These are phyloP conservation scores for Ophiocordyceps robertsii DNA, from an alignment of 2,329 filamentous ascomycete genomes.

Conservation along the genomic window DNA sequence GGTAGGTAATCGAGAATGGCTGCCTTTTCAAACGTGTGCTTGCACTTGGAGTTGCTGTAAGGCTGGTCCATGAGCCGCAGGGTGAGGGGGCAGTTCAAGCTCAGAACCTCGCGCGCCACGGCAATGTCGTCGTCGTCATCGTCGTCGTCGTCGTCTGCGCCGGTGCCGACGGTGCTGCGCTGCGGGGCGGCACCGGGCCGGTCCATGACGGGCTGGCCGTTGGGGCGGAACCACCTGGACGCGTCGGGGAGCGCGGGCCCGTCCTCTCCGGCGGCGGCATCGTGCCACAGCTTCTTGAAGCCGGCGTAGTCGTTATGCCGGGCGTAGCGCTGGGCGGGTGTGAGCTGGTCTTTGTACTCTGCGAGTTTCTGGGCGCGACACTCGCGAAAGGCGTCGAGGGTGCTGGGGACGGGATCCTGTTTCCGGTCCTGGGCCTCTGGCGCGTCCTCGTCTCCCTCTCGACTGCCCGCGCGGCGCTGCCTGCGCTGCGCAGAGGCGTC, in stretches of 20 bases:
- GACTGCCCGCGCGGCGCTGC: slow-evolving; percentile 1
- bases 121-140: slow-evolving; percentile 57
- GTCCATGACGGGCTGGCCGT: slow-evolving; percentile 28
- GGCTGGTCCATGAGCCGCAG: slow-evolving; percentile 51
- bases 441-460: slow-evolving; percentile 2
- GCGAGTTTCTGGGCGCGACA: slow-evolving; percentile 21
- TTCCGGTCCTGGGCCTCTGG: slow-evolving; percentile 2
- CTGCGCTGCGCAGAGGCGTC: slow-evolving; percentile 3
- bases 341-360: slow-evolving; percentile 27
- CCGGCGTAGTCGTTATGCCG: slow-evolving; percentile 43
- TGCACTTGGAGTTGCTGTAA: slow-evolving; percentile 52
- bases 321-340: slow-evolving; percentile 34
- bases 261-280: slow-evolving; percentile 33
- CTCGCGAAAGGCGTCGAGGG: slow-evolving; percentile 19
- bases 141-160: slow-evolving; percentile 19
- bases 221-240: slow-evolving; percentile 36
- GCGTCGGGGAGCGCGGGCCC: slow-evolving; percentile 38
- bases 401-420: slow-evolving; percentile 12
- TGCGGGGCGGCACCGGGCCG: slow-evolving; percentile 4
- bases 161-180: not conserved
- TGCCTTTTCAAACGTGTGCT: slow-evolving; percentile 57
- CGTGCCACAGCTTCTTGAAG: slow-evolving; percentile 47
- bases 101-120: slow-evolving; percentile 48
- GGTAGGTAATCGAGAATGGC: slow-evolving; percentile 46
- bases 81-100: slow-evolving; percentile 57